Percentiles rank a stretch among this genome's conserved stretches.
phyloP scores from a whole-genome alignment of 495 filamentous ascomycete genomes.

The Daldinia grandis region DNA sequence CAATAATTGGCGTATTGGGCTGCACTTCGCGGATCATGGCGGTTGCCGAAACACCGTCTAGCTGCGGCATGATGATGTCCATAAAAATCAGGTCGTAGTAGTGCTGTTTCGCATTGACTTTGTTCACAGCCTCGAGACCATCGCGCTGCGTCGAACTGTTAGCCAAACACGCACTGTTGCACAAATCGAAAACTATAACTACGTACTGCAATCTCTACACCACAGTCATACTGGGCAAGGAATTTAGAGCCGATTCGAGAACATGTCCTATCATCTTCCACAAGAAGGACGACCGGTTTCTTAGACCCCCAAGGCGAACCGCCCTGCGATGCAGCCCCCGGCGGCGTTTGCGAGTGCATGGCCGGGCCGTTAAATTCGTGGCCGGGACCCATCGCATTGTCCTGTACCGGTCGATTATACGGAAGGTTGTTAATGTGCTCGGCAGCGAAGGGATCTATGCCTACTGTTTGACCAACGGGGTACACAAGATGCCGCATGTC shows the following conservation, averaged over 20 bases:
- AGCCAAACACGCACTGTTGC: conserved; percentile 32
- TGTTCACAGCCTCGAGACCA: conserved; percentile 91
- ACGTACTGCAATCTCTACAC: conserved; percentile 91
- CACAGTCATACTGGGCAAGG: conserved; percentile 84
- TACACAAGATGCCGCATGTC: conserved; percentile 88
- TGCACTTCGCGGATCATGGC: conserved; percentile 92
- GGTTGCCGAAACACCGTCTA: conserved; percentile 94
- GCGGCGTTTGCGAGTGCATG: conserved; percentile 43
- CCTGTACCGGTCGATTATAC: conserved; percentile 66
- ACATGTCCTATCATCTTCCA: conserved; percentile 96
- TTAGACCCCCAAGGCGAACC: conserved; percentile 71
- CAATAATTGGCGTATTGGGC: conserved; percentile 85
- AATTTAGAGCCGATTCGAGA: conserved; percentile 95
- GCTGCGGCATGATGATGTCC: conserved; percentile 98
- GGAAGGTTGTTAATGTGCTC: conserved; percentile 95
- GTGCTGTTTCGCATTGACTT: conserved; percentile 75
- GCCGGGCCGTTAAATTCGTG: conserved; percentile 39
- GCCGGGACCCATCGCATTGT: conserved; percentile 36
- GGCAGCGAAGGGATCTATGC: conserved; percentile 93
- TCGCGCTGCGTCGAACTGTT: conserved; percentile 68
- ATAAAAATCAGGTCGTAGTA: conserved; percentile 95
- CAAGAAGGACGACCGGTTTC: conserved; percentile 85
- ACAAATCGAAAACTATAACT: conserved; percentile 2
- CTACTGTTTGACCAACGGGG: conserved; percentile 85
- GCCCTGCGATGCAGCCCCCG: conserved; percentile 39